Evolutionary conservation across 176 grass and related monocot species (phyloP), one percentile per base, ranked within the genome.

Genomic region (Raddia guianensis): DNA sequence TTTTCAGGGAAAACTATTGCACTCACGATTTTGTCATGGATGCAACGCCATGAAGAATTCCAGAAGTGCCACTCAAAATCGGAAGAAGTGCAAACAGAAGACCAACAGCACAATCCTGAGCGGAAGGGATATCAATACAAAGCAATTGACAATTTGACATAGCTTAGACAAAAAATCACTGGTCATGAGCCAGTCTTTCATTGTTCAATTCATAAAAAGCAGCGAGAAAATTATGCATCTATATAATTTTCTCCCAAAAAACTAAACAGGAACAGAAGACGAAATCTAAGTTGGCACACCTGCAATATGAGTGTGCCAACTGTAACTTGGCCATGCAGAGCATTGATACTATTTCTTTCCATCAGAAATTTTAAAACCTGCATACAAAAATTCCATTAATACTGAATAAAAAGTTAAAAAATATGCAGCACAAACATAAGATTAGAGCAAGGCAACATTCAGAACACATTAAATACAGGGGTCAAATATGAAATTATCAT

Each of bases 291-390:
- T 67, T 53, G 40, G 12, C 51, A 59, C 77, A 95, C 96, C 90
- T 99, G 96, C 70, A 99, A 77, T 90, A 99, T 95, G 54, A 99
- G 96, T 46, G 82, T 99, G 57, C 96, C 96, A 68, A 99, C 93
- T 35, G 93, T 99, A 70, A 99, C 96, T 76, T 99, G 96, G 64
- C 96, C 96, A 16, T 99, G 90, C 82, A 99, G 90, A n/a, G 90
- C 93, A 57, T 93, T 99, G 68, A 99, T 93, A 83, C 93, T 92
- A 56, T 99, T 99, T 82, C 32, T 95, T 86, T 99, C 96, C 96
- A 99, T 99, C 53, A 99, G 84, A 86, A 99, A 99, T 79, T 95
- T 99, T 42, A 99, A 84, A 77, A 99, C 96, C 96, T 99, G 55
- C 20, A 83, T 47, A 73, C 9, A 58, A 68, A 0, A 15, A 32